These are phyloP conservation scores for Coemansia sp. DNA, from an alignment of 192 early-diverging fungal species.

Conservation along the genomic window DNA sequence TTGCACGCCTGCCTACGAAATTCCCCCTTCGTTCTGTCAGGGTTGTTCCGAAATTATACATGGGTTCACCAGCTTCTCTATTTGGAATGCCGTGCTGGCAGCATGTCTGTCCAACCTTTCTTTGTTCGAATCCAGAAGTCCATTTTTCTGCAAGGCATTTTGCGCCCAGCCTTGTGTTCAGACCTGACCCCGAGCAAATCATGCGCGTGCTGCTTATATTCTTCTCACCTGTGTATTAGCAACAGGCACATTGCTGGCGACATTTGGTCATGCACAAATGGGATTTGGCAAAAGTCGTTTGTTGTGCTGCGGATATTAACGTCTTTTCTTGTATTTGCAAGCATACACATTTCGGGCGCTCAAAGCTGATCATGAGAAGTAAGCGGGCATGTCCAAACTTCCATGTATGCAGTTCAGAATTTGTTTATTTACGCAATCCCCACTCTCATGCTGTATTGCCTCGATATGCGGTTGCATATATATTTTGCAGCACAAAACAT, in stretches of 20 bases:
- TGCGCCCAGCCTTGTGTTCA: not conserved
- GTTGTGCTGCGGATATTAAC: conserved; percentile 7
- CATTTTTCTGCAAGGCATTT: not conserved
- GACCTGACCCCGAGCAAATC: conserved; percentile 8
- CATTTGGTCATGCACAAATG: not conserved
- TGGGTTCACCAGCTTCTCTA: not conserved
- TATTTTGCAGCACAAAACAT: not conserved
- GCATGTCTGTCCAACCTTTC: not conserved
- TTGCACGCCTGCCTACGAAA: not conserved
- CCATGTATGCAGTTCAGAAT: conserved; percentile 15
- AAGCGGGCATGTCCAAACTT: conserved; percentile 6
- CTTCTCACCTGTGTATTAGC: conserved; percentile 2
- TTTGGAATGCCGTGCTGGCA: not conserved
- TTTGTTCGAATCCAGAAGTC: conserved; percentile 15
- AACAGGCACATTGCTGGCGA: not conserved
- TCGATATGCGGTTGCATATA: not conserved
- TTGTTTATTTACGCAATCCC: not conserved
- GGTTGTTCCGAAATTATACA: not conserved
- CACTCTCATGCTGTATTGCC: not conserved
- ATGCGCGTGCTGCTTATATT: not conserved
- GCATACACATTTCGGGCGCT: not conserved
- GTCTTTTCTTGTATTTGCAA: not conserved
- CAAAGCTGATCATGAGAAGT: conserved; percentile 1
- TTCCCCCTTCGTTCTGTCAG: not conserved
- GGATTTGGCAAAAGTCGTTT: not conserved